These are phyloP conservation scores for Candida sanyiensis DNA, from an alignment of 805 yeast genomes.

Conservation along the genomic window DNA sequence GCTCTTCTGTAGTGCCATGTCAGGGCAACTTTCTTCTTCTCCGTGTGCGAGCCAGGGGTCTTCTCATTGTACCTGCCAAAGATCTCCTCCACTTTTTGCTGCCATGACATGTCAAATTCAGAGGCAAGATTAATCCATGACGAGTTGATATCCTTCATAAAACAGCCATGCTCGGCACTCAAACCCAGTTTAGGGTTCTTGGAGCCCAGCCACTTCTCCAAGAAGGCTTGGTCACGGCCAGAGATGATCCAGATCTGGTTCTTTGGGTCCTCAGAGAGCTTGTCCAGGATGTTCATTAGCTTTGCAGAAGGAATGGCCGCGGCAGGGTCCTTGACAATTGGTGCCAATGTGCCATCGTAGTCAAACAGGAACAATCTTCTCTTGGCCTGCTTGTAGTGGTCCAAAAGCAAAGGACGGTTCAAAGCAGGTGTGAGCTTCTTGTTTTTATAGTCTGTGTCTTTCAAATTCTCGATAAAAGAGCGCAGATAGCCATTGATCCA, in stretches of 20 bases:
- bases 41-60: conserved; percentile 87
- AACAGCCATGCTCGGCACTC: conserved; percentile 97
- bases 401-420: conserved; percentile 59
- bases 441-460: conserved; percentile 34
- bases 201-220: conserved; percentile 82
- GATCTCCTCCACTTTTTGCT: conserved; percentile 66
- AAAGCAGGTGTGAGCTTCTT: conserved; percentile 70
- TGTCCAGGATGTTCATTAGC: conserved; percentile 51
- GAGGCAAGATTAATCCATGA: conserved; percentile 85
- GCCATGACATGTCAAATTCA: conserved; percentile 91
- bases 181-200: conserved; percentile 58
- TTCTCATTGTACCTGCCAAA: conserved; percentile 73
- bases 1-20: conserved; percentile 98
- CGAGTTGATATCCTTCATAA: conserved; percentile 67
- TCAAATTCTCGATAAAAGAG: conserved; percentile 23
- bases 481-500: conserved; percentile 69
- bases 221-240: conserved; percentile 88
- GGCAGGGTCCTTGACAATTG: conserved; percentile 95
- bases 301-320: conserved; percentile 92
- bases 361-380: conserved; percentile 84
- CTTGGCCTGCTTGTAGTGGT: conserved; percentile 52
- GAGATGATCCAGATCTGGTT: conserved; percentile 93
- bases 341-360: conserved; percentile 96
- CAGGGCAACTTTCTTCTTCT: conserved; percentile 84
- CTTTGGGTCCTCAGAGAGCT: conserved; percentile 64